phyloP scores from a whole-genome alignment of 1,284 basidiomycete species.

The Schizophyllum commune region DNA sequence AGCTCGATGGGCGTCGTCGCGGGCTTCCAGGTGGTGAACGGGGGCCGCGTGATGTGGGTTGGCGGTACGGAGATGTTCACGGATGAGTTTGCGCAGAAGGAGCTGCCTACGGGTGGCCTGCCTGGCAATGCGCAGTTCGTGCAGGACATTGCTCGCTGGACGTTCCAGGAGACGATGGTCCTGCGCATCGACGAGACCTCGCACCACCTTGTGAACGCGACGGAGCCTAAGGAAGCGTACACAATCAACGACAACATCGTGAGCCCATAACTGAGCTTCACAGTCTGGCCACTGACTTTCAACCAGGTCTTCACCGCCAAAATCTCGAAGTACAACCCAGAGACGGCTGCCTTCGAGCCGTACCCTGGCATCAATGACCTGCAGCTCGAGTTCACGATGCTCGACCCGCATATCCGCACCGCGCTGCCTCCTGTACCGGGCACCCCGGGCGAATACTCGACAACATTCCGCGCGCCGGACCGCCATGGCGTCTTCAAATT shows the following conservation, averaged over 20 bases:
- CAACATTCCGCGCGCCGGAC: conserved; percentile 84
- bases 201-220: conserved; percentile 66
- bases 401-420: conserved; percentile 89
- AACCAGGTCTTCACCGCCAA: conserved; percentile 67
- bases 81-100: conserved; percentile 59
- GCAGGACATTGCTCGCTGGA: conserved; percentile 77
- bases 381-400: conserved; percentile 96
- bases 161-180: conserved; percentile 83
- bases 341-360: conserved; percentile 57
- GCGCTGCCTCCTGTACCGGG: conserved; percentile 50
- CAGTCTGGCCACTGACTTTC: conserved; percentile 6
- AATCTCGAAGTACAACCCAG: conserved; percentile 58
- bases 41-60: conserved; percentile 74
- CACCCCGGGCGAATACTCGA: conserved; percentile 61
- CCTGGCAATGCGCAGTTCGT: conserved; percentile 74
- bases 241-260: conserved; percentile 86
- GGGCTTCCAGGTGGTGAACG: conserved; percentile 82
- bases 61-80: conserved; percentile 79
- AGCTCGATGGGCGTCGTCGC: conserved; percentile 71
- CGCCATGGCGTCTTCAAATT: conserved; percentile 98
- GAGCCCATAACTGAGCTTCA: conserved; percentile 17
- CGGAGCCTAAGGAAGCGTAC: conserved; percentile 59
- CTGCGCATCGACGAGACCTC: conserved; percentile 71
- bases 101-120: conserved; percentile 52
- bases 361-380: conserved; percentile 68